Base-by-base conservation (phyloP, 768 basidiomycete genomes). In the Hemileccinum impolitum region DNA sequence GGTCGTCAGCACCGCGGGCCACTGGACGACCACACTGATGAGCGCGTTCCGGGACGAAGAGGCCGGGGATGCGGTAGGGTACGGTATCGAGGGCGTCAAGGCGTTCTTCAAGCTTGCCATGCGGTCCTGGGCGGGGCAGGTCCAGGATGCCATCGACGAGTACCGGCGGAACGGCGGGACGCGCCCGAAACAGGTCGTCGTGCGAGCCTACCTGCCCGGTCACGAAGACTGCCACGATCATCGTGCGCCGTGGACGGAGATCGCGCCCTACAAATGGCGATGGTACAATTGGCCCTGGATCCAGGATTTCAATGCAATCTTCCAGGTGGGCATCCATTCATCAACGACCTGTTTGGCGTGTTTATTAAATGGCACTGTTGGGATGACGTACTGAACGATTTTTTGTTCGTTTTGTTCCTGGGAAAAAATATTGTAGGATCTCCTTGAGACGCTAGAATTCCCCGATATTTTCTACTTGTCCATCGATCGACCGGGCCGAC, bases 271-370 rank as follows among this genome's bases (percentile, higher is more conserved):
- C 48, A 50, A 54, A 34, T 72, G 72, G 69, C 69, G 72, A 26
- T 81, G 76, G 75, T 86, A 78, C 59, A 86, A 87, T 58, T 86
- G 85, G 85, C 75, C 71, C 0, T 73, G 75, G 66, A 84, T 87
- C 41, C 60, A 69, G 61, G 71, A 74, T 50, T 80, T 77, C 50
- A 86, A 87, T 51, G 59, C 65, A n/a, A 63, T 75, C 13, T 84
- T 85, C 56, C 67, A 82, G 76, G 83, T 84, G 34, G 25, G 6
- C 15, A n/a, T 3, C n/a, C 5, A 5, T 12, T 26, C n/a, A n/a
- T n/a, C n/a, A n/a, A 5, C 4, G 28, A 8, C 9, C 2, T 30
- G 28, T 30, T 12, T 30, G 28, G 28, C 11, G 28, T 30, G 7
- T 30, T 30, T 30, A 12, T 30, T 8, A 30, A 8, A 12, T 30